Base-by-base conservation (phyloP, 768 basidiomycete species). In the Collybia nuda region DNA sequence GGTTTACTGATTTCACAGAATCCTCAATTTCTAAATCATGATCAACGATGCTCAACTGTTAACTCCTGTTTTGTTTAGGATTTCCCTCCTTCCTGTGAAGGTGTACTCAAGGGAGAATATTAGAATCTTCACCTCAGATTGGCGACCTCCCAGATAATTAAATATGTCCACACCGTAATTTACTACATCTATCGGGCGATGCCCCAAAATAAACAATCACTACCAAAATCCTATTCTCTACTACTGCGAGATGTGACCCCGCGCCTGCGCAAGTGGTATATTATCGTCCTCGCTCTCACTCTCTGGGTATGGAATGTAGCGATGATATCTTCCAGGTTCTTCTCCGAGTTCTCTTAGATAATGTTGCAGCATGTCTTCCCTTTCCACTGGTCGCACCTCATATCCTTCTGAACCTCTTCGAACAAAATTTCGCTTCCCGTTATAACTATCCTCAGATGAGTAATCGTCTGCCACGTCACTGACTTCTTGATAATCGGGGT, bases 331-430 rank as follows among this genome's bases (percentile, higher is more conserved):
- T 40, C 80, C 82, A 2, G 75, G 75, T 55, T 81, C 77, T 56
- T 77, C 76, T 7, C 79, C 79, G 29, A 82, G 63, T 37, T 72
- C 72, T 49, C 68, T 67, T 26, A 91, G 64, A 64, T 88, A 85
- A 43, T 74, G 69, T 50, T 64, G 68, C 36, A 92, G 65, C 71
- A 91, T 75, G 40, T 78, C 80, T 59, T 90, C 86, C 50, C 90
- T 73, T 40, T 80, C 72, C 32, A 79, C 67, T 9, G 79, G 68
- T 12, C 75, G 77, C 40, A 89, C 82, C 61, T 93, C 91, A 57
- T 85, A 89, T 3, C 91, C 91, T 68, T 93, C 92, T 12, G 90
- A 93, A 18, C 91, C 90, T 39, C 81, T 69, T 46, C 91, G 74
- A 41, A 89, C 73, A 26, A 64, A 67, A 5, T 61, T 53, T 26